Conservation (phyloP, 805 yeast species). For the Metschnikowia kunwiensis region DNA sequence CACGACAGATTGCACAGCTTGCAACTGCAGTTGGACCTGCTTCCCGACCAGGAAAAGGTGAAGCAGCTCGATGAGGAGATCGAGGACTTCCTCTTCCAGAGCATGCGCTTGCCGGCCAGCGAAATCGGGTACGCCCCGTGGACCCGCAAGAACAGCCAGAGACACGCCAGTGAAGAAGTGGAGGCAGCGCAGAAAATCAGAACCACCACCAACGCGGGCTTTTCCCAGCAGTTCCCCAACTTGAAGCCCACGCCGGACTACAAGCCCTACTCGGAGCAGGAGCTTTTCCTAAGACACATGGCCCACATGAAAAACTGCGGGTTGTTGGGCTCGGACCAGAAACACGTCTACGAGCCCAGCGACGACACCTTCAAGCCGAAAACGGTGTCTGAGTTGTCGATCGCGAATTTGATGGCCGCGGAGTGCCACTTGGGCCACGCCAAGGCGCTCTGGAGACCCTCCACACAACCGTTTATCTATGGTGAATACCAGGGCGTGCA, state of each 20-base stretch:
- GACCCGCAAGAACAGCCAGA: slow-evolving; percentile 16
- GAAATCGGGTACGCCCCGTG: slow-evolving; percentile 36
- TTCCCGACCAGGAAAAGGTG: slow-evolving; percentile 31
- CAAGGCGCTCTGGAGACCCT: slow-evolving; percentile 70
- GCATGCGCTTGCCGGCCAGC: slow-evolving; percentile 31
- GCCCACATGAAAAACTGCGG: slow-evolving; percentile 56
- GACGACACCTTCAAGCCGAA: slow-evolving; percentile 61
- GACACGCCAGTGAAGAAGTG: neutral
- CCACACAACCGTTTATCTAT: slow-evolving; percentile 80
- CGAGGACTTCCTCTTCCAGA: slow-evolving; percentile 34
- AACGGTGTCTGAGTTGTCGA: slow-evolving; percentile 53
- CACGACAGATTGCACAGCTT: slow-evolving; percentile 29
- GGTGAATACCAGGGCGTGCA: slow-evolving; percentile 91
- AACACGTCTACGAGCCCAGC: slow-evolving; percentile 66
- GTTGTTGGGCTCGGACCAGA: slow-evolving; percentile 60
- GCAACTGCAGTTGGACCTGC: slow-evolving; percentile 27
- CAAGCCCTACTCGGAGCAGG: slow-evolving; percentile 73
- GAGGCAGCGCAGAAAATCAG: slow-evolving; percentile 20
- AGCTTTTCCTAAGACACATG: slow-evolving; percentile 69
- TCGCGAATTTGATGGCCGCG: slow-evolving; percentile 76
- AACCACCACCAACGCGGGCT: slow-evolving; percentile 33
- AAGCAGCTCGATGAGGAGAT: slow-evolving; percentile 40
- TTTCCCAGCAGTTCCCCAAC: slow-evolving; percentile 50
- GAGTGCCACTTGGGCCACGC: slow-evolving; percentile 96
- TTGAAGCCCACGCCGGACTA: slow-evolving; percentile 57